Conservation (phyloP, 306 rosid species). For the Pterocarpus santalinus region DNA sequence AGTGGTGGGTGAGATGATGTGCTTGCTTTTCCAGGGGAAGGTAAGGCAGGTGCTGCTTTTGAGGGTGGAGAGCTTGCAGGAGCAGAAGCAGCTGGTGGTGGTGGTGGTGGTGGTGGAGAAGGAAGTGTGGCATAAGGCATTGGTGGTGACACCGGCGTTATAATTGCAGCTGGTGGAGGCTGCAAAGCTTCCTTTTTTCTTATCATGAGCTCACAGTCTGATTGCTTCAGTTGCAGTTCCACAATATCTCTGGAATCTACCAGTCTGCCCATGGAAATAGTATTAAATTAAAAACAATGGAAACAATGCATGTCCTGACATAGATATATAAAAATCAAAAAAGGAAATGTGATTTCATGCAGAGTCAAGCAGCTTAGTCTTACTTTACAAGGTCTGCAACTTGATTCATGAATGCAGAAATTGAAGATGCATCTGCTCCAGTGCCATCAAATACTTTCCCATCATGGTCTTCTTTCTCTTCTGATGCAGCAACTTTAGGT, state of each 20-base stretch:
- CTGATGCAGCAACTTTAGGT: conserved; percentile 50
- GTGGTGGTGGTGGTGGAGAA: conserved; percentile 48
- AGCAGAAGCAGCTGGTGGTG: conserved; percentile 53
- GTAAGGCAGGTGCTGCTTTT: conserved; percentile 62
- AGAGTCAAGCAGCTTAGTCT: conserved; percentile 36
- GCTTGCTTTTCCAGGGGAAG: conserved; percentile 64
- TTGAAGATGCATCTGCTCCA: conserved; percentile 57
- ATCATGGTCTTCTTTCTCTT: conserved; percentile 53
- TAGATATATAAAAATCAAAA: neutral
- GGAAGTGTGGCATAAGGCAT: conserved; percentile 53
- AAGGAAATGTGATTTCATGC: conserved; percentile 7
- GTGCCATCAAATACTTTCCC: conserved; percentile 43
- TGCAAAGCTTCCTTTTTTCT: conserved; percentile 87
- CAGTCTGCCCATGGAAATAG: conserved; percentile 64
- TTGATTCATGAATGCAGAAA: conserved; percentile 78
- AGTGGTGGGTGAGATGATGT: conserved; percentile 72
- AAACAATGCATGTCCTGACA: conserved; percentile 4
- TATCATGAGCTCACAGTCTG: conserved; percentile 75
- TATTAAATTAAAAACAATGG: conserved; percentile 18
- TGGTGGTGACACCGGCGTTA: conserved; percentile 48
- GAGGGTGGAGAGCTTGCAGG: conserved; percentile 57
- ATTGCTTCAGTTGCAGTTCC: conserved; percentile 87
- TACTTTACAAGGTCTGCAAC: conserved; percentile 93
- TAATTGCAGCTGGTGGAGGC: conserved; percentile 54
- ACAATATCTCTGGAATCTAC: conserved; percentile 96